Evolutionary conservation across 257 asterid genomes (phyloP), one percentile per base, ranked within the genome.

Genomic region (Jacaranda mimosifolia): DNA sequence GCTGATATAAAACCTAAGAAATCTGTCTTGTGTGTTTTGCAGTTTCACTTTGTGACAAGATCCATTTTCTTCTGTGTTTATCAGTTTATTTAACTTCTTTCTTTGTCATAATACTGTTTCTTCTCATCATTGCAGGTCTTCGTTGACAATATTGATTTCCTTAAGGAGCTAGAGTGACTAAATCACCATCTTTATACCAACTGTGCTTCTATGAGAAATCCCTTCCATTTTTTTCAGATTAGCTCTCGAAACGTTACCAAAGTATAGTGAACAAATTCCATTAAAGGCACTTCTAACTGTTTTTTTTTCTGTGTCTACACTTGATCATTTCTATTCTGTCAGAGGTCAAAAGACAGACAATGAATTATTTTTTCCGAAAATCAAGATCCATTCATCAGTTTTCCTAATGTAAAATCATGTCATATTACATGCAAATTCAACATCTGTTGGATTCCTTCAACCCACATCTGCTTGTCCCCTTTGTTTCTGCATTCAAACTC

Each of bases 401-500:
- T 46, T 67, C 77, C 51, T 62, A 56, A 58, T 73, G 45, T 40
- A 42, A 73, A 55, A 53, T 78, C 78, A 73, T 68, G 59, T 77
- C 84, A 84, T 69, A 79, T 71, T 40, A 70, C 77, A 57, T 85
- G 88, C 80, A 84, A 82, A 81, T 83, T 87, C 91, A 93, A 76
- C 97, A 93, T 83, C 18, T 86, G 82, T 59, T 91, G 94, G 77
- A 93, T 86, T 70, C 98, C 98, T 73, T 91, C 91, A 66, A 89
- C 82, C 98, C 98, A 93, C 87, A 91, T 86, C 75, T 82, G 85
- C 75, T 84, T 91, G 46, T 89, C 97, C 55, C 74, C 86, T 83
- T 87, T 93, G 81, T 73, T 93, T 81, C 87, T 79, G 85, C 98
- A 91, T 77, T 91, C 97, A 51, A 90, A 89, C 78, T 93, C 97